phyloP scores from a whole-genome alignment of 495 filamentous ascomycete genomes.

The Penicillium malachiteum region DNA sequence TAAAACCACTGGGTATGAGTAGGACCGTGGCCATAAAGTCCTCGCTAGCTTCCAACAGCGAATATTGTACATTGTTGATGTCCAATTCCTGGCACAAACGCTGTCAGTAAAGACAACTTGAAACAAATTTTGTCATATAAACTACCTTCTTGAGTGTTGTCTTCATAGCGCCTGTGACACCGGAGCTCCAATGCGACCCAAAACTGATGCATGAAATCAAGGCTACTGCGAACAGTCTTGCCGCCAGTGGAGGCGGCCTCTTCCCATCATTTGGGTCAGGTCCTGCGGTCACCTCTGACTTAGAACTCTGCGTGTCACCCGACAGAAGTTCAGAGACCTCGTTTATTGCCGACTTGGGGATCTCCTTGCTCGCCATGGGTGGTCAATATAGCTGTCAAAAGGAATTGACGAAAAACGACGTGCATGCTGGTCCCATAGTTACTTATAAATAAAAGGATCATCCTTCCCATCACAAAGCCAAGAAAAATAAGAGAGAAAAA shows the following conservation, averaged over 20 bases:
- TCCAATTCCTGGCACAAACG: conserved; percentile 28
- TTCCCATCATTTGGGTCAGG: conserved; percentile 17
- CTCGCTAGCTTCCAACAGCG: conserved; percentile 45
- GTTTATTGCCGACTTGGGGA: conserved; percentile 13
- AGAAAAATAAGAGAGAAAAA: neutral
- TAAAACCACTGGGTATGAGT: conserved; percentile 41
- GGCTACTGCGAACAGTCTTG: conserved; percentile 34
- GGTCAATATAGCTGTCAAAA: neutral
- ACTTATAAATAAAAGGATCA: neutral
- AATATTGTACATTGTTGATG: conserved; percentile 43
- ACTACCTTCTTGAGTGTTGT: conserved; percentile 45
- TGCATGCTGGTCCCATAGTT: neutral
- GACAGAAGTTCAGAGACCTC: conserved; percentile 7
- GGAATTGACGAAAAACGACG: neutral
- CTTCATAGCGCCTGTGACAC: conserved; percentile 47
- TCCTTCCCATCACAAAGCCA: neutral
- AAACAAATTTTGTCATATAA: too few species aligned
- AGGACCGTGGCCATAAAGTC: conserved; percentile 47
- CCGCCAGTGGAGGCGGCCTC: conserved; percentile 30
- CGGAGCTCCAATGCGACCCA: conserved; percentile 42
- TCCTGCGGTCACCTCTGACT: neutral
- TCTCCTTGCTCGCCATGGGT: conserved; percentile 13
- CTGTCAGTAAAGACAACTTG: neutral
- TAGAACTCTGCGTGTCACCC: neutral
- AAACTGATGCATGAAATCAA: conserved; percentile 46